Evolutionary conservation across 176 grass and related monocot genomes (phyloP).

Genomic region (Carex parvula): DNA sequence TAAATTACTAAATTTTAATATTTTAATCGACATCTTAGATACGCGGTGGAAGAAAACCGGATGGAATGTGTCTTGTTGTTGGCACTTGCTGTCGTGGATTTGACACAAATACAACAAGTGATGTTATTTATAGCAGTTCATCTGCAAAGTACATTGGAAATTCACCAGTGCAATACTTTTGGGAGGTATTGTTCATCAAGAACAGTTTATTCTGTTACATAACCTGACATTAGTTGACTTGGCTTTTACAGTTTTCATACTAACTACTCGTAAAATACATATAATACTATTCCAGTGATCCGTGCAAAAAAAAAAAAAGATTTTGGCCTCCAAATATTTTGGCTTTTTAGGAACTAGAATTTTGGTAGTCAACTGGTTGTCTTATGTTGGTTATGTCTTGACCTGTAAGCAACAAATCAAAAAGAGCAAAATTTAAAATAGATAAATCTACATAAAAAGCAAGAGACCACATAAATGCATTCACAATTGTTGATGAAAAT

Average conservation of each 20-base stretch:
- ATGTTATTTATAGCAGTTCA: slow-evolving; percentile 83
- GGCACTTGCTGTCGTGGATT: slow-evolving; percentile 86
- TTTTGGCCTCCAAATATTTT: background rate
- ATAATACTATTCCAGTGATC: background rate
- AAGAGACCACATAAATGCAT: background rate
- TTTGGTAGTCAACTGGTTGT: background rate
- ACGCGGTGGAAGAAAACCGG: slow-evolving; percentile 69
- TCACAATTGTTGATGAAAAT: background rate
- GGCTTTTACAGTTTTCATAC: background rate
- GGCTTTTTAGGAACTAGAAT: background rate
- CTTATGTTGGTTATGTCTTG: background rate
- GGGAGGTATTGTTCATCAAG: slow-evolving; percentile 59
- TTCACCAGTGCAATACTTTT: slow-evolving; percentile 72
- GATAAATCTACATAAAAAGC: background rate
- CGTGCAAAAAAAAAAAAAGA: background rate
- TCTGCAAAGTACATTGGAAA: slow-evolving; percentile 53
- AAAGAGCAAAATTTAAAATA: background rate
- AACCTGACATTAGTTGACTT: background rate
- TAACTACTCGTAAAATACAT: background rate
- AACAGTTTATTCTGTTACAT: background rate
- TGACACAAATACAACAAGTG: slow-evolving; percentile 56
- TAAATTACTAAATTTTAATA: slow-evolving; percentile 19
- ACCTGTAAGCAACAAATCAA: background rate
- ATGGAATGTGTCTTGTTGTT: slow-evolving; percentile 95
- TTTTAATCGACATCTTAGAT: slow-evolving; percentile 51